phyloP scores from a whole-genome alignment of 768 basidiomycete species.

The Rhodosporidiobolus odoratus region DNA sequence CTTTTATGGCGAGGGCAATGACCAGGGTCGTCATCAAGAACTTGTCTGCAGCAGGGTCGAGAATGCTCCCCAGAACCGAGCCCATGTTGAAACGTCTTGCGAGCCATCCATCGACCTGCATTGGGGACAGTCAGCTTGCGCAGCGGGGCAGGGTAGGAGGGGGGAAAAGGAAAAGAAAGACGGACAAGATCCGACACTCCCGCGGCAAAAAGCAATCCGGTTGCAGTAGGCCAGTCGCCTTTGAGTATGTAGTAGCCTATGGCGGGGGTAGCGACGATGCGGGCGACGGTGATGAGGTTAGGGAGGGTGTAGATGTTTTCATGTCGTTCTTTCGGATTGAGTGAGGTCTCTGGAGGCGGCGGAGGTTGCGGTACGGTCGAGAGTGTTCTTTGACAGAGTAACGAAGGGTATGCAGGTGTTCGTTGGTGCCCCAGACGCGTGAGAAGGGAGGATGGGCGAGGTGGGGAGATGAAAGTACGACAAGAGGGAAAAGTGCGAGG shows the following conservation, averaged over 20 bases:
- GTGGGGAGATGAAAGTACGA: neutral
- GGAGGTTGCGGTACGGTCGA: slow-evolving; percentile 53
- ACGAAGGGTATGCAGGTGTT: neutral
- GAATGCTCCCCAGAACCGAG: slow-evolving; percentile 86
- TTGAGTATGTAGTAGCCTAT: slow-evolving; percentile 86
- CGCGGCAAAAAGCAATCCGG: slow-evolving; percentile 76
- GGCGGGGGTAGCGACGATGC: slow-evolving; percentile 81
- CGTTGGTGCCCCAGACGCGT: neutral
- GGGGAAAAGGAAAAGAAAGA: neutral
- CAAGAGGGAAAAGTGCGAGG: neutral
- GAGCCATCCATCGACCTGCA: slow-evolving; percentile 81
- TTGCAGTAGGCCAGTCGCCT: slow-evolving; percentile 72
- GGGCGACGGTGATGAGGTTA: slow-evolving; percentile 77
- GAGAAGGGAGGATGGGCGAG: slow-evolving; percentile 30
- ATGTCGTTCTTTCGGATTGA: slow-evolving; percentile 50
- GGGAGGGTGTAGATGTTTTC: slow-evolving; percentile 95
- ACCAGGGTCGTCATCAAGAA: slow-evolving; percentile 88
- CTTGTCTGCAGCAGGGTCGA: slow-evolving; percentile 98
- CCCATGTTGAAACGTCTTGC: slow-evolving; percentile 80
- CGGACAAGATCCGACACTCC: slow-evolving; percentile 87
- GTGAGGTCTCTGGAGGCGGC: slow-evolving; percentile 55
- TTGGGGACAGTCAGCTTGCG: neutral
- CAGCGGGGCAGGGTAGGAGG: slow-evolving; percentile 7
- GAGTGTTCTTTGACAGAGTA: slow-evolving; percentile 30
- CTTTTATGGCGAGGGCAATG: slow-evolving; percentile 73